Base-by-base conservation (phyloP, 495 filamentous ascomycete genomes). In the Penicillium dipodomyicola region DNA sequence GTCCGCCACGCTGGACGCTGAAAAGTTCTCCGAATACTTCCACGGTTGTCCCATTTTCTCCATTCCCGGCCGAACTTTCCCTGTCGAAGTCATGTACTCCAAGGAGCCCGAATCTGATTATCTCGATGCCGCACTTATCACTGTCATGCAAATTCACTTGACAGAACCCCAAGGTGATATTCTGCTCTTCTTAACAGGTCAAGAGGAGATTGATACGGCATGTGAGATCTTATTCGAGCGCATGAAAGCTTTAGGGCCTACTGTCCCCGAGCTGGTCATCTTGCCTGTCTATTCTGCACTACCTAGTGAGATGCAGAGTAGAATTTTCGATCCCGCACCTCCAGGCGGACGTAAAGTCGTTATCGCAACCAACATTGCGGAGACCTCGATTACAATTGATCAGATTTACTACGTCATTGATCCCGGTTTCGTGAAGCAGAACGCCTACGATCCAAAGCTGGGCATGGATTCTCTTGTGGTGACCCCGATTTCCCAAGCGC, bases 341-440 rank as follows among this genome's bases (percentile, higher is more conserved):
- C 82, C 87, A 17, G 94, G 94, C 35, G 88, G 84, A 43, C 81
- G 94, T 51, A 99, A 99, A 72, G 91, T 97, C 15, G 90, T 99
- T 48, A 96, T 99, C 69, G 95, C 94, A 3, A 99, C 94, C 17
- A 99, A 99, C 61, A 99, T 99, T 65, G 94, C 94, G 0, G 94
- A 99, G 66, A 99, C 94, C 0, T 95, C 90, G 15, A 93, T 99
- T 62, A 99, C 94, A 0, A 97, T 99, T 55, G 94, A 97, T 69
- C 86, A 90, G 40, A 96, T 99, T 58, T 95, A 95, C 76, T 99
- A 96, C 69, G 95, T 99, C 32, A 83, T 99, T 37, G 94, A 99
- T 66, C 93, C 94, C 7, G 94, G 94, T 4, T 97, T 97, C 64
- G 92, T 96, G 57, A 99, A 97, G 77, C 92, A 97, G 65, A 96